Evolutionary conservation across 805 yeast species (phyloP).

Genomic region (Candida odintsovae): DNA sequence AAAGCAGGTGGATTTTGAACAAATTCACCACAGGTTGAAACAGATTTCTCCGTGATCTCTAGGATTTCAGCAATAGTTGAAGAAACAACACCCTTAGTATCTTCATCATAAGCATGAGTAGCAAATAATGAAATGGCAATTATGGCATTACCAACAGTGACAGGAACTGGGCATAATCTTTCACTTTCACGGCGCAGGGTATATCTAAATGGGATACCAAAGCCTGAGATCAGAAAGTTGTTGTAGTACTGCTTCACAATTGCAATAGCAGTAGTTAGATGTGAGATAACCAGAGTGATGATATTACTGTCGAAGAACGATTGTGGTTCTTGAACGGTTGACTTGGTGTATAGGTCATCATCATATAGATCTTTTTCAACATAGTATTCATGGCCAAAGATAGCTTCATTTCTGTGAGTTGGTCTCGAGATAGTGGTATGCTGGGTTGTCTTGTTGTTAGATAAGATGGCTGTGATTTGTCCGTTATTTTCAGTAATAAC

Average conservation of each 20-base stretch:
- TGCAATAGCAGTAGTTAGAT: conserved; percentile 4
- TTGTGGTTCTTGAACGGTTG: conserved; percentile 4
- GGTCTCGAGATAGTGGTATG: conserved; percentile 10
- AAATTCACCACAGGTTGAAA: conserved; percentile 46
- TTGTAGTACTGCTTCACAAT: conserved; percentile 11
- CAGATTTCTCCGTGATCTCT: conserved; percentile 53
- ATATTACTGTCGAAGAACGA: conserved; percentile 17
- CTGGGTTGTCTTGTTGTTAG: conserved; percentile 7
- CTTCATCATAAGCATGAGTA: conserved; percentile 59
- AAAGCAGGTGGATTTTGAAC: conserved; percentile 28
- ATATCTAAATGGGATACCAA: conserved; percentile 26
- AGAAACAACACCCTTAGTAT: conserved; percentile 47
- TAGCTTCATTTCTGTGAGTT: conserved; percentile 14
- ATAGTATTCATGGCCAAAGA: conserved; percentile 31
- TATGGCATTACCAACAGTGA: conserved; percentile 61
- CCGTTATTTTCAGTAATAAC: conserved; percentile 46
- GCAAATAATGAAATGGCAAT: conserved; percentile 54
- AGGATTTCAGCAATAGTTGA: conserved; percentile 54
- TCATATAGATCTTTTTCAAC: conserved; percentile 7
- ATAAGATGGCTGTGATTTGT: conserved; percentile 27
- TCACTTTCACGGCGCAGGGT: conserved; percentile 43
- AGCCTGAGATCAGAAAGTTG: conserved; percentile 19
- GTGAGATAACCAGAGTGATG: conserved; percentile 7
- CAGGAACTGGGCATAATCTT: conserved; percentile 54
- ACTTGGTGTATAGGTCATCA: conserved; percentile 9